Conservation (phyloP, 345 rosid species). For the Chamaenerion angustifolium region DNA sequence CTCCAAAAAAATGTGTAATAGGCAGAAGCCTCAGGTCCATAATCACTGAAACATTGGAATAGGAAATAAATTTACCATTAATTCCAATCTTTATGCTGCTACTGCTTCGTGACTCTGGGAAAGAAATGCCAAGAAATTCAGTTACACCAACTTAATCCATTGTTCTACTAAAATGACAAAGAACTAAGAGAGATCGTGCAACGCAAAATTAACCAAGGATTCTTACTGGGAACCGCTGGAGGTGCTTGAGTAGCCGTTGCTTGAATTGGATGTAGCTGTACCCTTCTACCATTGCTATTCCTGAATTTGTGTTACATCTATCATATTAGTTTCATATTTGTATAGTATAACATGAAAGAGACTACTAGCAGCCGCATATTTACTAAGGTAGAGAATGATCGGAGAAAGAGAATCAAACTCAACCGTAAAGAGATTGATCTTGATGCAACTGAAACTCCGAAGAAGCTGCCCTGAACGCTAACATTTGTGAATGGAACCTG, state of each 20-base stretch:
- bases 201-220: not conserved
- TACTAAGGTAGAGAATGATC: not conserved
- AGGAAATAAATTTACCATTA: constrained; percentile 41
- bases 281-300: constrained; percentile 20
- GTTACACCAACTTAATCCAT: not conserved
- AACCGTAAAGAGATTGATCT: constrained; percentile 47
- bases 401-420: constrained; percentile 14
- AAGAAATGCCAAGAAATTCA: constrained; percentile 7
- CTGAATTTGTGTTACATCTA: constrained; percentile 14
- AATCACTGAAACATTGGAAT: too few relatives aligned
- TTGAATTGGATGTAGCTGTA: constrained; percentile 39
- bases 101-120: constrained; percentile 34
- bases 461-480: constrained; percentile 20
- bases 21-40: too few relatives aligned
- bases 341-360: not conserved
- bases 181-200: not conserved
- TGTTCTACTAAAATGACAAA: not conserved
- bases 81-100: constrained; percentile 77
- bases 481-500: constrained; percentile 15
- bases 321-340: too few relatives aligned
- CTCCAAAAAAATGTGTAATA: too few relatives aligned
- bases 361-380: not conserved
- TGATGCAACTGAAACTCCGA: constrained; percentile 33
- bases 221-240: constrained; percentile 48
- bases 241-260: constrained; percentile 78